Evolutionary conservation across 345 rosid species (phyloP), one percentile per base, ranked within the genome.

Genomic region (Isatis tinctoria): DNA sequence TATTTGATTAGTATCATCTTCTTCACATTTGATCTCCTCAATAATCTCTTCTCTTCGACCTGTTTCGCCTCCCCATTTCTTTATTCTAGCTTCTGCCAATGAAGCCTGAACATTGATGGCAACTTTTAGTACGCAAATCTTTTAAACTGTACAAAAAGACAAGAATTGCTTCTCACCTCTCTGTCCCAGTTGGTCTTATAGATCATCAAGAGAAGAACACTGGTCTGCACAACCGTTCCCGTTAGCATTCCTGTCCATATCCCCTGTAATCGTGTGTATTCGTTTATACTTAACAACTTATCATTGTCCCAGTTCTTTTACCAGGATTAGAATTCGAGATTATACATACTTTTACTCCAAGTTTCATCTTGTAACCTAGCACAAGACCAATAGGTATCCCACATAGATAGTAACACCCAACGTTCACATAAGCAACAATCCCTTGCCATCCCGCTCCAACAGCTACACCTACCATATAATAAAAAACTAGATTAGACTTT

Each of bases 381-480:
- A 86, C 3, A 26, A 91, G 85, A 44, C 93, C 91, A 20, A 82
- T 26, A 17, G 92, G 95, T 37, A 89, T 44, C 2, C 95, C 92
- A 28, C 82, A 76, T 40, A 83, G 8, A 47, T 91, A 86, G 72
- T 89, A 89, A 72, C 95, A 88, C 1, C 33, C 90, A 48, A 87
- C 77, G 67, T 89, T 91, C 74, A 86, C 88, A 53, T 84, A 87
- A 0, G 92, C 92, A 0, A 91, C 87, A 0, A 32, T 20, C 5
- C 83, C 83, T 82, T 88, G 97, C 97, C 97, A 88, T 66, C 94
- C 91, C 5, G 89, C 86, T 33, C 91, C 91, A 70, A 87, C 30
- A 0, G 91, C 91, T 66, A 85, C 87, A 14, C 89, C 91, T 37
- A 10, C 1, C 9, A 41, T 18, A 14, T 20, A 3, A 16, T n/a